Base-by-base conservation (phyloP, 768 basidiomycete genomes). In the Cytidiella melzeri region DNA sequence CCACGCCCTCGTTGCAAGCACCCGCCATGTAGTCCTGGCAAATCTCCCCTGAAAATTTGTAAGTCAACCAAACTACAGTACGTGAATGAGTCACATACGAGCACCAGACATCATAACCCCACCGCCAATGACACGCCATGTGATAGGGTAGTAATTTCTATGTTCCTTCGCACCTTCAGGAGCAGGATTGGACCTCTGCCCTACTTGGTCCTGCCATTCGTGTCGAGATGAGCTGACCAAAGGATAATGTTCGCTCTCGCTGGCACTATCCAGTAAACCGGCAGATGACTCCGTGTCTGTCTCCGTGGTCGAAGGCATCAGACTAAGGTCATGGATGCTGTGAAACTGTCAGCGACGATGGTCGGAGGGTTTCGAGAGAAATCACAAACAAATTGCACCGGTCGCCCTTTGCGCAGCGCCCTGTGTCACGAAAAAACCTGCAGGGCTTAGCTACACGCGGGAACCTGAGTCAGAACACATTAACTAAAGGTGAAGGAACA, bases 101-200 rank as follows among this genome's bases (percentile, higher is more conserved):
- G 45, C 54, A 11, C 64, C 77, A 52, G 73, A 75, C 72, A 87
- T 73, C 64, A 77, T 72, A n/a, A 87, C 86, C 3, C 86, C 86
- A 12, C 86, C 86, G 0, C 86, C 84, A 44, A 88, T 83, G 11
- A 88, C 84, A 38, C 86, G 74, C 86, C 86, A 88, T 3, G 76
- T 73, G 41, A 88, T 72, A 23, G 84, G 84, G 55, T 78, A 82
- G 61, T 70, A 83, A 50, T 79, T 57, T 36, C 41, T 26, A 5
- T 36, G 25, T 10, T 69, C 64, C 53, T 61, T 67, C 26, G 71
- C 70, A 38, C 73, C 72, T 27, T 65, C 61, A 9, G 45, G 57
- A 30, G 54, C 11, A 13, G 43, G 13, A n/a, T 26, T n/a, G n/a
- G n/a, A n/a, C n/a, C n/a, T n/a, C n/a, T n/a, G n/a, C n/a, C n/a